Evolutionary conservation across 2,329 filamentous ascomycete species (phyloP).

Genomic region (Arthrobotrys sinensis): DNA sequence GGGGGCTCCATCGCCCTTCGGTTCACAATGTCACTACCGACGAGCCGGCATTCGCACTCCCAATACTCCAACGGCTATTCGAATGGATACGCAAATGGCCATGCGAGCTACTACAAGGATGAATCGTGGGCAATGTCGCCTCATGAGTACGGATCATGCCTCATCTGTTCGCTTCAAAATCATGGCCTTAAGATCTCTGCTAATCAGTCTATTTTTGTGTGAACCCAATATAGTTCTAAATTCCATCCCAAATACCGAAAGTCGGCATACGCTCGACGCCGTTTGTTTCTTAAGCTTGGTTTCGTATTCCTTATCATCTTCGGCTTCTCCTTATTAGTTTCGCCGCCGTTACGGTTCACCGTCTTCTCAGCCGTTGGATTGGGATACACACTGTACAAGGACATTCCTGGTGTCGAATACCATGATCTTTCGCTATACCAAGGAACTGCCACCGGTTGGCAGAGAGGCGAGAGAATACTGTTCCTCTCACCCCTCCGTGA

Average conservation of each 20-base stretch:
- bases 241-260: constrained; percentile 56
- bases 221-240: constrained; percentile 38
- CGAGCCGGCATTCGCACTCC: constrained; percentile 52
- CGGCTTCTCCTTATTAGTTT: constrained; percentile 50
- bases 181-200: constrained; percentile 21
- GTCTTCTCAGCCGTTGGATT: constrained; percentile 52
- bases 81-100: constrained; percentile 52
- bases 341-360: constrained; percentile 41
- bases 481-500: constrained; percentile 95
- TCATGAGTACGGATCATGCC: constrained; percentile 44
- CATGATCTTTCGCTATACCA: constrained; percentile 94
- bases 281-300: constrained; percentile 44
- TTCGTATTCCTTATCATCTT: constrained; percentile 25
- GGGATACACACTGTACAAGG: constrained; percentile 65
- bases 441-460: constrained; percentile 93
- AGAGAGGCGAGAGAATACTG: constrained; percentile 93
- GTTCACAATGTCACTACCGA: constrained; percentile 54
- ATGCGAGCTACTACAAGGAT: constrained; percentile 50
- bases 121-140: constrained; percentile 57
- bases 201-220: constrained; percentile 24
- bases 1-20: constrained; percentile 15
- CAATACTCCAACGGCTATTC: constrained; percentile 39
- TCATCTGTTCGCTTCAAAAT: constrained; percentile 15
- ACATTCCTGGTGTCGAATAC: constrained; percentile 89
- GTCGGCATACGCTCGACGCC: constrained; percentile 44